phyloP scores from a whole-genome alignment of 1,139 yeast genomes.

The Kodamaea sp. region DNA sequence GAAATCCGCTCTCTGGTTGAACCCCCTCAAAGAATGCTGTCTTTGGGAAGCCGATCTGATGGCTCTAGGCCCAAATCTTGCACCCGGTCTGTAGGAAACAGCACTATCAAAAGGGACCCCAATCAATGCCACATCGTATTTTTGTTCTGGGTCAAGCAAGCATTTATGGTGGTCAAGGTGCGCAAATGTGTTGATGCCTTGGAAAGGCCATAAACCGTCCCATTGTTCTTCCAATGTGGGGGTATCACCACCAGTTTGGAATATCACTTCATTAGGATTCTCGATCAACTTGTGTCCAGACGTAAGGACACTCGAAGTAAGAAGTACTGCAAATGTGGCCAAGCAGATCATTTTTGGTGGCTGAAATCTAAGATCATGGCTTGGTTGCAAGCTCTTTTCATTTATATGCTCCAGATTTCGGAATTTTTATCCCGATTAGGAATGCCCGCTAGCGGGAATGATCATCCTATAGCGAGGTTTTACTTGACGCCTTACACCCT shows the following conservation, averaged over 20 bases:
- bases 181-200: conserved; percentile 74
- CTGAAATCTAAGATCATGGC: too few species aligned
- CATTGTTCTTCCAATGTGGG: conserved; percentile 50
- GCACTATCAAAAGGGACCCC: conserved; percentile 85
- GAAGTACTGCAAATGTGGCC: conserved; percentile 1
- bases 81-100: conserved; percentile 71
- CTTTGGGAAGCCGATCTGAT: conserved; percentile 74
- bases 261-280: conserved; percentile 4
- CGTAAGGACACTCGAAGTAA: conserved; percentile 2
- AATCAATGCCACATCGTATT: conserved; percentile 65
- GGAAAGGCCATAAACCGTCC: conserved; percentile 69
- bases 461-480: too few species aligned
- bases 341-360: too few species aligned
- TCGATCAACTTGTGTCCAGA: too few species aligned
- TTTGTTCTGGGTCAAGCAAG: conserved; percentile 44
- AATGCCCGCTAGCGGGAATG: too few species aligned
- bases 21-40: conserved; percentile 66
- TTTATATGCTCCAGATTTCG: conserved; percentile 8
- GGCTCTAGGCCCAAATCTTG: conserved; percentile 79
- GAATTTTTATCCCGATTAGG: conserved; percentile 7
- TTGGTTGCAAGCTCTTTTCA: too few species aligned
- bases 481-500: too few species aligned
- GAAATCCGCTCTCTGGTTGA: conserved; percentile 62
- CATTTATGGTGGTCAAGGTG: conserved; percentile 64
- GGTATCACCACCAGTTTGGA: conserved; percentile 1